Conservation (phyloP, 176 grass and related monocot species). For the Oryza punctata region DNA sequence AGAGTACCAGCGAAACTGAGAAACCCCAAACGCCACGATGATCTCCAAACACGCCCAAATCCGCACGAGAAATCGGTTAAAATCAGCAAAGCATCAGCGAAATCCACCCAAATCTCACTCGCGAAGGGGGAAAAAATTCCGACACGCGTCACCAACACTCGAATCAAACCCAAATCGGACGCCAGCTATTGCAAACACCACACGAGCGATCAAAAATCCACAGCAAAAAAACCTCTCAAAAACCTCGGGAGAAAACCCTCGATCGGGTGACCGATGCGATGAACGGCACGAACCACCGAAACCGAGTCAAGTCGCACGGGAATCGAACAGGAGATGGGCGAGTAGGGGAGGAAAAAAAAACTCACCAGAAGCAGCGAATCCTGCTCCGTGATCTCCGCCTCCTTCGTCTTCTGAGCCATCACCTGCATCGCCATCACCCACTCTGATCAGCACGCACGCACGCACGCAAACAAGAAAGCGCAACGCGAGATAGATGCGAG, state of each 20-base stretch:
- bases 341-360: background rate
- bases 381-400: constrained; percentile 93
- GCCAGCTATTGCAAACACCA: background rate
- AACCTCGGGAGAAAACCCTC: background rate
- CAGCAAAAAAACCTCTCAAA: background rate
- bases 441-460: constrained; percentile 8
- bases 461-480: background rate
- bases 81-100: background rate
- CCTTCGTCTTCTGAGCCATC: constrained; percentile 76
- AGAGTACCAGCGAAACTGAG: background rate
- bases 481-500: background rate
- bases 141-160: background rate
- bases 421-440: constrained; percentile 44
- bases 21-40: constrained; percentile 18
- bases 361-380: constrained; percentile 89
- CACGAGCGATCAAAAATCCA: constrained; percentile 23
- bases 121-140: background rate
- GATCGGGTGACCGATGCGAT: constrained; percentile 2
- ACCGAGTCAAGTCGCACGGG: background rate
- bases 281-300: background rate
- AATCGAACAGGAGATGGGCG: constrained; percentile 5
- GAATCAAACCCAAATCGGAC: constrained; percentile 25
- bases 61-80: background rate
- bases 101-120: background rate
- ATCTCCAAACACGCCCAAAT: constrained; percentile 12